Percentiles rank a stretch among this genome's conserved stretches.
phyloP scores from a whole-genome alignment of 2,329 filamentous ascomycete species.

The Penicillium sp. region DNA sequence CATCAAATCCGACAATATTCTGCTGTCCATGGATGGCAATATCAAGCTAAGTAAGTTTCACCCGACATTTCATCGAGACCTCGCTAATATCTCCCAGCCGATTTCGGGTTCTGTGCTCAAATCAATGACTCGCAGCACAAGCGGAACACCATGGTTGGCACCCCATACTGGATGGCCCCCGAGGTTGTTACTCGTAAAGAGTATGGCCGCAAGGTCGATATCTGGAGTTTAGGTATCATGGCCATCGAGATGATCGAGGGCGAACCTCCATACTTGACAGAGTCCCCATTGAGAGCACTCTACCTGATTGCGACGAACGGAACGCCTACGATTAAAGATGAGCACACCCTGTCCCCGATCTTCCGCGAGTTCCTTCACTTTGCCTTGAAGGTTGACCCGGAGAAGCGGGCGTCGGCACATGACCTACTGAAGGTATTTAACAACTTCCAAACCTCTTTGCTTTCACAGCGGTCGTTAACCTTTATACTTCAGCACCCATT shows the following conservation, averaged over 20 bases:
- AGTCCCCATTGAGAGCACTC: constrained; percentile 86
- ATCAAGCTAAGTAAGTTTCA: constrained; percentile 85
- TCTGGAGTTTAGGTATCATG: constrained; percentile 99
- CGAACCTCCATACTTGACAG: constrained; percentile 93
- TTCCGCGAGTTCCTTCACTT: constrained; percentile 92
- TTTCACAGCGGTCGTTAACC: neutral
- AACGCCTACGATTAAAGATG: constrained; percentile 91
- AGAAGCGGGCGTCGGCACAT: constrained; percentile 92
- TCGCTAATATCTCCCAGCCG: constrained; percentile 58
- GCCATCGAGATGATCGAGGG: constrained; percentile 99
- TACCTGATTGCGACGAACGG: constrained; percentile 97
- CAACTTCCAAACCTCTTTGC: neutral
- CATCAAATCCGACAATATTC: constrained; percentile 98
- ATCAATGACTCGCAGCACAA: constrained; percentile 98
- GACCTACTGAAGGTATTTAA: constrained; percentile 76
- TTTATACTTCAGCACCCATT: constrained; percentile 65
- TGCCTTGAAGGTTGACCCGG: constrained; percentile 92
- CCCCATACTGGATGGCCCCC: constrained; percentile 99
- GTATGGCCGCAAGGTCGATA: constrained; percentile 97
- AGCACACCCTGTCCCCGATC: constrained; percentile 73
- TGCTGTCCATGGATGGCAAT: constrained; percentile 88
- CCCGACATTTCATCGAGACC: neutral
- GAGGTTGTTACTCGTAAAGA: constrained; percentile 97
- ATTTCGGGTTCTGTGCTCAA: constrained; percentile 98
- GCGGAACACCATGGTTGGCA: constrained; percentile 98